Percentiles rank a stretch among this genome's conserved stretches.
Evolutionary conservation across 2,329 filamentous ascomycete genomes (phyloP).

Genomic region (Hypoxylon sp.): DNA sequence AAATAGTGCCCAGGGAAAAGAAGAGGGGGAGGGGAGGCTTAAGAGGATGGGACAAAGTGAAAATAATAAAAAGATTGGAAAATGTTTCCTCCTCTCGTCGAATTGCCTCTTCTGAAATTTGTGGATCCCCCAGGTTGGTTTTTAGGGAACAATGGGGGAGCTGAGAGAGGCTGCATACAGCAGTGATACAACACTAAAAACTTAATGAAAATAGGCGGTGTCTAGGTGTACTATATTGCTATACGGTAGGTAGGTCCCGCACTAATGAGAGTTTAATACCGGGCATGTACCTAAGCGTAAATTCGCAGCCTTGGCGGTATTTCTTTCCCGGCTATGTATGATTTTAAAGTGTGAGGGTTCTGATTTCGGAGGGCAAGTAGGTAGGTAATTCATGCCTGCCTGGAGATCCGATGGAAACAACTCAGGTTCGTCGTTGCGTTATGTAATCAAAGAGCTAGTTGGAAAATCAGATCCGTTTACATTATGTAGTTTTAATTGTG

Average conservation of each 20-base stretch:
- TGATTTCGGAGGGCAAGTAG: conserved; percentile 6
- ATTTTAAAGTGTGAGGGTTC: background rate
- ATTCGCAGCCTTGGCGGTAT: conserved; percentile 12
- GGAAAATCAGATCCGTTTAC: background rate
- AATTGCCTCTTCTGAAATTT: conserved; percentile 42
- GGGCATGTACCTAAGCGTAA: background rate
- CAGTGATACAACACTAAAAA: conserved; percentile 26
- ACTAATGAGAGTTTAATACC: background rate
- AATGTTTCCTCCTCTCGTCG: conserved; percentile 45
- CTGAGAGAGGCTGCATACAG: conserved; percentile 23
- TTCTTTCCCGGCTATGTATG: conserved; percentile 1
- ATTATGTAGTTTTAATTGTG: too few species aligned
- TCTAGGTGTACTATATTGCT: background rate
- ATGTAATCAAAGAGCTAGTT: background rate
- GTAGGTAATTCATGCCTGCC: background rate
- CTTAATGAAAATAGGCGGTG: conserved; percentile 3
- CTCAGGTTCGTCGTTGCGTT: conserved; percentile 2
- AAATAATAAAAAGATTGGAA: conserved; percentile 41
- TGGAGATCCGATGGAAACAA: background rate
- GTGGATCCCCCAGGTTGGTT: conserved; percentile 26
- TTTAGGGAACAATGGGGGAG: conserved; percentile 25
- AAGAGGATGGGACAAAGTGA: conserved; percentile 32
- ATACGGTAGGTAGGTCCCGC: background rate
- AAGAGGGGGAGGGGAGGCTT: conserved; percentile 40
- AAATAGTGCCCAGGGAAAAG: conserved; percentile 38